Base-by-base conservation (phyloP, 78 protist species). In the Dictyostelium discoideum region DNA sequence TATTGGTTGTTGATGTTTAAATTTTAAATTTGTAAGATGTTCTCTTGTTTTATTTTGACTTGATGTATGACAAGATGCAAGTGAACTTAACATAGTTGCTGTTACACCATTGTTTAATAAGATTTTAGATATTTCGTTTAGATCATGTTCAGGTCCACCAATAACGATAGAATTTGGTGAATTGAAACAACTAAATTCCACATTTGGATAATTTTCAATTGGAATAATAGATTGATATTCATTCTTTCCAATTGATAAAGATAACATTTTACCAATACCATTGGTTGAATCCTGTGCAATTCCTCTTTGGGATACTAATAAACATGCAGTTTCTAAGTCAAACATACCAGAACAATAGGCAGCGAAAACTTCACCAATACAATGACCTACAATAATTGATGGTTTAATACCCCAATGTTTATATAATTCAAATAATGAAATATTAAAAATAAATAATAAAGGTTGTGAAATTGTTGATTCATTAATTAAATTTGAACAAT, bases 401-500 rank as follows among this genome's bases (percentile, higher is more conserved):
- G 96, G 96, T 3, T 57, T 26, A n/a, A 93, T 48, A 24, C 92
- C 92, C 85, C 92, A 82, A 65, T 42, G 37, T 39, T 78, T 73
- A 37, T 60, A 85, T 0, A 93, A 32, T 20, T 54, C 44, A 54
- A 67, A 63, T 22, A 93, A 65, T 40, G 86, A 81, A n/a, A 74
- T 42, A 29, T 74, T 90, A 29, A 93, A 24, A n/a, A 86, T 29
- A 37, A 84, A 82, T 48, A 85, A 37, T 22, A 77, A 18, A 13
- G 92, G 93, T 73, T 93, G 96, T 3, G 92, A 84, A 14, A 93
- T n/a, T 44, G 79, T 87, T 32, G 93, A 76, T 11, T 50, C 37
- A 60, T 87, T 63, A 0, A 92, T 29, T 2, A 40, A 48, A 13
- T 11, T 26, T 2, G 14, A 6, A 42, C 37, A 32, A 32, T 1